phyloP scores from a whole-genome alignment of 139 green algal species.

The Gonium pectorale region DNA sequence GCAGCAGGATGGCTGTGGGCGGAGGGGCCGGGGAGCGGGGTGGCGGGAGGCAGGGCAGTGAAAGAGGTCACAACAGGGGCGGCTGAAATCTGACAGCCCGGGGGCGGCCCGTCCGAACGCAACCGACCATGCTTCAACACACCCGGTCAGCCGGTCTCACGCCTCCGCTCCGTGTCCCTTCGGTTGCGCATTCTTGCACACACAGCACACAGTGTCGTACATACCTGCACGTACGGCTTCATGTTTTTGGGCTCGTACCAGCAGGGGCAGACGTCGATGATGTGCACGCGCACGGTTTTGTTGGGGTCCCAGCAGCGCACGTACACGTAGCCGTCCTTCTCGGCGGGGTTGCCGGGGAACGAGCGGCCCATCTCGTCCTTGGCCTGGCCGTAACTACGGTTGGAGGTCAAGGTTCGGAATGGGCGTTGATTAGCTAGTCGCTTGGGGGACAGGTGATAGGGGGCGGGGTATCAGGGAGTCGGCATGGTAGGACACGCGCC shows the following conservation, averaged over 20 bases:
- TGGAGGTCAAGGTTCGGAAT: slow-evolving; percentile 16
- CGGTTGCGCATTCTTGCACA: too few relatives aligned
- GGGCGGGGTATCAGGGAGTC: too few relatives aligned
- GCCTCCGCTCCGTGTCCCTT: too few relatives aligned
- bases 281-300: slow-evolving; percentile 13
- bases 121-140: too few relatives aligned
- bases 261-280: slow-evolving; percentile 47
- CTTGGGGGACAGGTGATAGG: too few relatives aligned
- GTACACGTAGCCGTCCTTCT: slow-evolving; percentile 25
- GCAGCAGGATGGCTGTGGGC: slow-evolving; percentile 32
- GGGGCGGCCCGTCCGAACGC: too few relatives aligned
- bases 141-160: too few relatives aligned
- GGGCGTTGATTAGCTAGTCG: too few relatives aligned
- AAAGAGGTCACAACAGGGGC: too few relatives aligned
- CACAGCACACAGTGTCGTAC: too few relatives aligned
- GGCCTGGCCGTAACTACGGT: slow-evolving; percentile 14
- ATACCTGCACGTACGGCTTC: slow-evolving; percentile 25
- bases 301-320: slow-evolving; percentile 36
- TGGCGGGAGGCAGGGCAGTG: not conserved
- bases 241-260: slow-evolving; percentile 31
- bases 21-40: not conserved
- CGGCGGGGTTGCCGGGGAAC: slow-evolving; percentile 38
- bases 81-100: too few relatives aligned
- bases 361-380: not conserved
- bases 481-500: too few relatives aligned